Evolutionary conservation across 306 rosid genomes (phyloP).

Genomic region (Malus asiatica): DNA sequence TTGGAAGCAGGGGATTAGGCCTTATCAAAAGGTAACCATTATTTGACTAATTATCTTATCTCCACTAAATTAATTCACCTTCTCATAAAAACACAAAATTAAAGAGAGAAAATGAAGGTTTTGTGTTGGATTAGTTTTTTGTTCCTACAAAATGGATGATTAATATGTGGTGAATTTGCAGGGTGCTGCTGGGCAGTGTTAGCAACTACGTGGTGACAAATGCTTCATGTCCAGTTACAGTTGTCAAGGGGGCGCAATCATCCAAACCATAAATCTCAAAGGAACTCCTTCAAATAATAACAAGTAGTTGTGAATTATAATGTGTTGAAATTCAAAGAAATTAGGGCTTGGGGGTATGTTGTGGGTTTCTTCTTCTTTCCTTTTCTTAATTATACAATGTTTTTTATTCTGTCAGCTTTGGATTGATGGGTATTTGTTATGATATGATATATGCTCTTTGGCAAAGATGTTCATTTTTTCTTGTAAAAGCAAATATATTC

Average conservation of each 20-base stretch:
- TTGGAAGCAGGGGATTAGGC: constrained; percentile 78
- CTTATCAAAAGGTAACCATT: constrained; percentile 42
- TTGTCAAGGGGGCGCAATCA: constrained; percentile 41
- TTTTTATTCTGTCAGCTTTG: not conserved
- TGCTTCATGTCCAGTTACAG: constrained; percentile 74
- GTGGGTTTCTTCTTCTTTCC: not conserved
- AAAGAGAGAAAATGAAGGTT: not conserved
- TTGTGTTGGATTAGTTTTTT: not conserved
- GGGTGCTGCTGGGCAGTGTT: constrained; percentile 71
- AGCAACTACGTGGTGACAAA: constrained; percentile 54
- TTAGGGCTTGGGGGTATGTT: not conserved
- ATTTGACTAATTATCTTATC: not conserved
- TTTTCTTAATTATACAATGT: not conserved
- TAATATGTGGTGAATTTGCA: constrained; percentile 6
- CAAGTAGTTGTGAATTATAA: not conserved
- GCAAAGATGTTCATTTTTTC: not conserved
- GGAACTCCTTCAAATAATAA: not conserved
- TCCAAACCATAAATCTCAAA: constrained; percentile 9
- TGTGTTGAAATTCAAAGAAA: not conserved
- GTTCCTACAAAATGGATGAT: not conserved
- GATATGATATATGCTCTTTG: not conserved
- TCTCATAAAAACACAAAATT: not conserved
- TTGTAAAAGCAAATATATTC: too few relatives aligned
- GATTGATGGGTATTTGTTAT: not conserved
- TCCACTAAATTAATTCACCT: not conserved